A percentile compares a stretch with the other conserved stretches of the same genome.
These are phyloP conservation scores for Xylaria arbuscula DNA, from an alignment of 2,329 filamentous ascomycete species.

Conservation along the genomic window DNA sequence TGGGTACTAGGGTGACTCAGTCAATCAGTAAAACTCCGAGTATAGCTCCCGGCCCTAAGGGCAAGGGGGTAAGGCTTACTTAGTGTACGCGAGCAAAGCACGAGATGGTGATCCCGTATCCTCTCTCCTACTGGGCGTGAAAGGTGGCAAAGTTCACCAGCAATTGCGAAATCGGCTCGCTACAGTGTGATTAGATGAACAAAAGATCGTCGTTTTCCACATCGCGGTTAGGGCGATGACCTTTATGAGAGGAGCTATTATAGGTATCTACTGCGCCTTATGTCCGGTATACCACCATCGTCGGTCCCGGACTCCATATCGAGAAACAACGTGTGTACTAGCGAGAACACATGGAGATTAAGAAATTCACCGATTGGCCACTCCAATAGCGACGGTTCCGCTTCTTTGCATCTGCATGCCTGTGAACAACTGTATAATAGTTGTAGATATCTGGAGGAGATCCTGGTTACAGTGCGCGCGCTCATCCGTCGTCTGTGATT, in stretches of 20 bases:
- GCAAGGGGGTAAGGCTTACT: background rate
- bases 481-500: conserved; percentile 28
- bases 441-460: background rate
- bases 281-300: conserved; percentile 28
- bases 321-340: conserved; percentile 18
- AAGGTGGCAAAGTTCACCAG: conserved; percentile 11
- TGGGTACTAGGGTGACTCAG: background rate
- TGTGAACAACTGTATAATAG: background rate
- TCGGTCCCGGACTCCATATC: conserved; percentile 30
- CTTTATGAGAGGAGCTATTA: conserved; percentile 24
- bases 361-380: conserved; percentile 19
- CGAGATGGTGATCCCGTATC: background rate
- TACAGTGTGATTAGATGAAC: conserved; percentile 10
- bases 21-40: background rate
- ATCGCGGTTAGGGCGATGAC: background rate
- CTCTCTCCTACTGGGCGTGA: background rate
- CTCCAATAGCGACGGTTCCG: conserved; percentile 15
- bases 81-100: background rate
- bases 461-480: conserved; percentile 27
- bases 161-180: conserved; percentile 7
- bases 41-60: background rate
- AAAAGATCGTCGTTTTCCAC: background rate
- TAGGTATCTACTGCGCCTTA: background rate
- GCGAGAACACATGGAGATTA: conserved; percentile 3
- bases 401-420: conserved; percentile 17